Evolutionary conservation across 140 eudicot genomes (phyloP).

Genomic region (Erigeron philadelphicus): DNA sequence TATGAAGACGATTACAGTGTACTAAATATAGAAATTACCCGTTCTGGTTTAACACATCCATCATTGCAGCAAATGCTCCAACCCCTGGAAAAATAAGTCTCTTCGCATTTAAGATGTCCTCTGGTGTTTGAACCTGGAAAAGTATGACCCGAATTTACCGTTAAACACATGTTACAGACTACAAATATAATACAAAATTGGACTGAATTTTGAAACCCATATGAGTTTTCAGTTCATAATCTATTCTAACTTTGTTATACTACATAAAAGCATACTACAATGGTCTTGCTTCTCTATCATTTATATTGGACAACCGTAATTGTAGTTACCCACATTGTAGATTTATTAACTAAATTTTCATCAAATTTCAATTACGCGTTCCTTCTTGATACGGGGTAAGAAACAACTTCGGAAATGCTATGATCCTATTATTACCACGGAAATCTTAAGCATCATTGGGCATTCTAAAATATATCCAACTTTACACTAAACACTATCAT

Average conservation of each 20-base stretch:
- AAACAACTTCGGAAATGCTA: no score
- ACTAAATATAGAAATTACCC: conserved; percentile 39
- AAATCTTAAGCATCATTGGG: no score
- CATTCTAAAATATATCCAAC: no score
- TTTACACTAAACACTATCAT: no score
- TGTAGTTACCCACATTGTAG: no score
- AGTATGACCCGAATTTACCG: not conserved
- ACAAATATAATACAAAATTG: not conserved
- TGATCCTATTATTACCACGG: no score
- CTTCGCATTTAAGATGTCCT: conserved; percentile 78
- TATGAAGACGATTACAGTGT: not conserved
- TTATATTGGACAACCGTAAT: no score
- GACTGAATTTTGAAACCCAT: not conserved
- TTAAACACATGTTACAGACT: not conserved
- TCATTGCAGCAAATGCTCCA: conserved; percentile 96
- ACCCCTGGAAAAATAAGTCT: conserved; percentile 94
- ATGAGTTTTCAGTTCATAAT: not conserved
- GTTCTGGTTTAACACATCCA: conserved; percentile 68
- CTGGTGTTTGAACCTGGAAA: conserved; percentile 69
- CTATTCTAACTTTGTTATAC: not conserved
- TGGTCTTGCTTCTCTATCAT: not conserved
- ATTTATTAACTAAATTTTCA: no score
- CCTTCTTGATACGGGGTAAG: no score
- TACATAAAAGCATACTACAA: not conserved
- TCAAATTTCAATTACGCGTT: no score